Evolutionary conservation across 2,329 filamentous ascomycete genomes (phyloP), one percentile per base, ranked within the genome.

Genomic region (Aspergillus pseudotamarii): DNA sequence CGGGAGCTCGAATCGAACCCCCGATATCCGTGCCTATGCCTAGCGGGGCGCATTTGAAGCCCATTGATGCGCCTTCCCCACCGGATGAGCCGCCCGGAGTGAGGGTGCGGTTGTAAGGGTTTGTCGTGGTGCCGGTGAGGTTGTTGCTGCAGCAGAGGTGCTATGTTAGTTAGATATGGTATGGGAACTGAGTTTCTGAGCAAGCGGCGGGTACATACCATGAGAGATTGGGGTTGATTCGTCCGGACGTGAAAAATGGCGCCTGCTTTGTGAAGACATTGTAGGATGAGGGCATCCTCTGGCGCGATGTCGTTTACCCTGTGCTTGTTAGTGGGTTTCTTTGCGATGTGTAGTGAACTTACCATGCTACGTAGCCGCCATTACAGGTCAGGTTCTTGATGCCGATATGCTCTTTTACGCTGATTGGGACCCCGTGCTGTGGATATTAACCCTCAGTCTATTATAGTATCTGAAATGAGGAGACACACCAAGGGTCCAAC

Each of bases 341-440:
- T 26, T 26, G 6, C 14, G 45, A 11, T 4, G 48, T 53, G 16
- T 19, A 16, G 1, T 30, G 53, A 14, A 30, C 66, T 16, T 62
- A 77, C 76, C 72, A 79, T 32, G 75, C 72, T 3, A 75, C 74
- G 53, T 75, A 80, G 34, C 75, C 77, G 2, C 72, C 75, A 48
- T 77, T 75, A 60, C 73, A 75, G 1, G 72, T 75, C 28, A 67
- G 74, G 1, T 84, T 85, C 61, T 84, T 83, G 32, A 89, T 78
- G 11, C 86, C 83, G 71, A 89, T 86, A 16, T 87, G 86, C 59
- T 90, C 88, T 68, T 89, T 90, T 4, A 88, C 73, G 48, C 80
- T 84, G 58, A 88, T 81, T 0, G 86, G 86, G 6, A 88, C 73
- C 0, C 84, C 86, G 68, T 86, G 86, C 64, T 68, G 56, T 2